A percentile compares a stretch with the other conserved stretches of the same genome.
These are phyloP conservation scores for Thalassiosira mediterranea DNA, from an alignment of 352 stramenopile species.

Conservation along the genomic window DNA sequence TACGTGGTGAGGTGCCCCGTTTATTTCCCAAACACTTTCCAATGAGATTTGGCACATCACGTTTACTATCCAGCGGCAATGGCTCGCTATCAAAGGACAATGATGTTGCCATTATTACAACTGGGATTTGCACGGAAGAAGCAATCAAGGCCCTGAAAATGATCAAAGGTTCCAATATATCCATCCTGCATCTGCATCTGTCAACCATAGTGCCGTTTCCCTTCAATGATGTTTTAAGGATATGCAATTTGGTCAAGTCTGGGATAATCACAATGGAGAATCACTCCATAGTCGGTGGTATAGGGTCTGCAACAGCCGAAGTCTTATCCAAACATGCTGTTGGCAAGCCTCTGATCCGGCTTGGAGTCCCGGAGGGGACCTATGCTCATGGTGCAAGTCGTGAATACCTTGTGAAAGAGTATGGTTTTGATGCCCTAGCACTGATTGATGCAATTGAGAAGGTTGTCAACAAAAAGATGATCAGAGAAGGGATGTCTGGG, in stretches of 20 bases:
- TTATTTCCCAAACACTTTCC: conserved; percentile 27
- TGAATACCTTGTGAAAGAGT: conserved; percentile 28
- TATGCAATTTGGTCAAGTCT: conserved; percentile 12
- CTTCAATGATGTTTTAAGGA: conserved; percentile 5
- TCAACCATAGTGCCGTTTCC: conserved; percentile 34
- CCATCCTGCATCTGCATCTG: conserved; percentile 29
- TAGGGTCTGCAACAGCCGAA: conserved; percentile 30
- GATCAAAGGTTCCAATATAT: conserved; percentile 19
- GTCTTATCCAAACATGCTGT: conserved; percentile 33
- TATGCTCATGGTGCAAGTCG: conserved; percentile 34
- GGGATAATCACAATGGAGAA: conserved; percentile 41
- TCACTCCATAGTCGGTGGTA: conserved; percentile 25
- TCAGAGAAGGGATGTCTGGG: background rate
- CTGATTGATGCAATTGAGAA: conserved; percentile 38
- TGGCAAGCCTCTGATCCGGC: conserved; percentile 23
- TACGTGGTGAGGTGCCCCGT: conserved; percentile 32
- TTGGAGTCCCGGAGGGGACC: conserved; percentile 14
- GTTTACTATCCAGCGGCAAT: conserved; percentile 19
- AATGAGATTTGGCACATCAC: conserved; percentile 24
- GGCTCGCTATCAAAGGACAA: conserved; percentile 3
- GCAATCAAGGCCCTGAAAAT: conserved; percentile 20
- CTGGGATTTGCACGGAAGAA: conserved; percentile 40
- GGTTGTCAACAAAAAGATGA: conserved; percentile 15
- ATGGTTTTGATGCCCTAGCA: conserved; percentile 23
- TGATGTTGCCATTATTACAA: conserved; percentile 23